Evolutionary conservation across 306 rosid genomes (phyloP).

Genomic region (Quercus engelmannii): DNA sequence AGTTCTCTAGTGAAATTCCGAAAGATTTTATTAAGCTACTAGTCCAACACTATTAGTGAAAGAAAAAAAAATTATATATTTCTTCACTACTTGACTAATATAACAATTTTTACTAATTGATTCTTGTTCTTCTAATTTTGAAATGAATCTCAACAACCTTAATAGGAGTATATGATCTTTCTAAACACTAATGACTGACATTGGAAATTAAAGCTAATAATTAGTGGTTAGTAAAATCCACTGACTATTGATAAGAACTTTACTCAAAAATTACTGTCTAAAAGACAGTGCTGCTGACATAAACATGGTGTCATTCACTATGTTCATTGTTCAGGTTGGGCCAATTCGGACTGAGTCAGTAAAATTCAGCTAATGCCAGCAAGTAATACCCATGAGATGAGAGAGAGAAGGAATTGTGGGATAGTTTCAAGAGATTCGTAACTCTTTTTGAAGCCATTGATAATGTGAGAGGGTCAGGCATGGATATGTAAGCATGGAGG

Average conservation of each 20-base stretch:
- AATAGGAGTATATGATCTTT: neutral
- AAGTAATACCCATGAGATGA: neutral
- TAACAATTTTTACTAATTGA: no score
- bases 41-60: no score
- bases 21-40: no score
- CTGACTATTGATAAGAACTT: slow-evolving; percentile 14
- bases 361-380: slow-evolving; percentile 7
- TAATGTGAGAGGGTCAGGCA: slow-evolving; percentile 27
- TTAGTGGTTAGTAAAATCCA: neutral
- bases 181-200: neutral
- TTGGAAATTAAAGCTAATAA: no score
- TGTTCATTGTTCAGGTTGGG: neutral
- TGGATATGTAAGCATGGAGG: slow-evolving; percentile 60
- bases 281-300: slow-evolving; percentile 44
- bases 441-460: slow-evolving; percentile 29
- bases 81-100: no score
- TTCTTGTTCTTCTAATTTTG: no score
- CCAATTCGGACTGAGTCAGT: slow-evolving; percentile 8
- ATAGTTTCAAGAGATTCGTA: slow-evolving; percentile 30
- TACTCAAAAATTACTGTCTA: slow-evolving; percentile 5
- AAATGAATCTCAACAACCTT: no score
- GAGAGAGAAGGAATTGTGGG: neutral
- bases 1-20: no score
- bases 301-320: slow-evolving; percentile 43
- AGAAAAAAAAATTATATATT: no score